A percentile compares a stretch with the other conserved stretches of the same genome.
Evolutionary conservation across 2,329 filamentous ascomycete species (phyloP).

Genomic region (Aureobasidium pullulans): DNA sequence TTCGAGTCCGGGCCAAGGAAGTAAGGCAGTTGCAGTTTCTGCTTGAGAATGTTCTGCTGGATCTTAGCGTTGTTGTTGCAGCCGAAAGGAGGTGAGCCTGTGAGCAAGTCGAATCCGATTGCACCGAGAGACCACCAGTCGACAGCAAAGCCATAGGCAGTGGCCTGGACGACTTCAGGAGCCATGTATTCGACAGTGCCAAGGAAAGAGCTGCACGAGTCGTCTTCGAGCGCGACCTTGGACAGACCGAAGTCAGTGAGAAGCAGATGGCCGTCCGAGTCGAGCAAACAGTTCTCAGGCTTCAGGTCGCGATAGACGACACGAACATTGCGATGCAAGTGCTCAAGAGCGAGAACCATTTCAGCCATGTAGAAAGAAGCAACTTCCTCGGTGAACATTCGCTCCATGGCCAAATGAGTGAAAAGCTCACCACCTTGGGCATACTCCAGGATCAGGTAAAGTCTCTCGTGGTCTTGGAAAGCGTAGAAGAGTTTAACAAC

Average conservation of each 20-base stretch:
- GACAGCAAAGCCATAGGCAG: slow-evolving; percentile 86
- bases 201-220: slow-evolving; percentile 77
- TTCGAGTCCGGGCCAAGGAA: slow-evolving; percentile 88
- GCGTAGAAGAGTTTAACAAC: slow-evolving; percentile 98
- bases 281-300: slow-evolving; percentile 93
- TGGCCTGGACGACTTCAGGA: slow-evolving; percentile 81
- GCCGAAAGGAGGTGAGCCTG: slow-evolving; percentile 82
- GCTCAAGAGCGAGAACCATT: slow-evolving; percentile 88
- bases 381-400: slow-evolving; percentile 86
- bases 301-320: slow-evolving; percentile 97
- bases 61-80: slow-evolving; percentile 91
- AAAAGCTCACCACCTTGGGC: slow-evolving; percentile 96
- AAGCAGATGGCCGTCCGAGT: slow-evolving; percentile 83
- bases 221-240: slow-evolving; percentile 77
- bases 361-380: slow-evolving; percentile 98
- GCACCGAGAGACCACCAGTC: slow-evolving; percentile 99
- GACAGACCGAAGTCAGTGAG: slow-evolving; percentile 95
- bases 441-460: slow-evolving; percentile 96
- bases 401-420: slow-evolving; percentile 84
- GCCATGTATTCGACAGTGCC: slow-evolving; percentile 99
- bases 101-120: slow-evolving; percentile 85
- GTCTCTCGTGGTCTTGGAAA: slow-evolving; percentile 95
- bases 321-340: slow-evolving; percentile 84
- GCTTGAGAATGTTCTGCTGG: slow-evolving; percentile 89
- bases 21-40: slow-evolving; percentile 83